A percentile compares a stretch with the other conserved stretches of the same genome.
Conservation (phyloP, 129 eudicot species). For the Kitagawia praeruptora region DNA sequence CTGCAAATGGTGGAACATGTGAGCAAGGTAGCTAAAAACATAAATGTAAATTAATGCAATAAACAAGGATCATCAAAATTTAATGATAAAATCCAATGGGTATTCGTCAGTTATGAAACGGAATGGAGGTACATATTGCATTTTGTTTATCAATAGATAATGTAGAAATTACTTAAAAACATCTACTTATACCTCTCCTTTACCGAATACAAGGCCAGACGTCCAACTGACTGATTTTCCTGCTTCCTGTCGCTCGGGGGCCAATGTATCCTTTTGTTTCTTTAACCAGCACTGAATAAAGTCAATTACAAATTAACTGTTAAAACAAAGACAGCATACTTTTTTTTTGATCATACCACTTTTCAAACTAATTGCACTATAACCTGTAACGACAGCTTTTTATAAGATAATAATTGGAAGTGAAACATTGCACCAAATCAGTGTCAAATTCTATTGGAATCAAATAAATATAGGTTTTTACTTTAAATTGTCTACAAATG, state of each 20-base stretch:
- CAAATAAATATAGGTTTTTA: neutral
- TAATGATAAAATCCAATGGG: neutral
- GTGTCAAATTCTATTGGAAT: neutral
- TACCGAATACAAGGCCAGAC: constrained; percentile 71
- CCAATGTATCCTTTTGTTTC: constrained; percentile 79
- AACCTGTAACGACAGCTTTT: neutral
- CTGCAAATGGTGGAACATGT: neutral
- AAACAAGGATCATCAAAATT: neutral
- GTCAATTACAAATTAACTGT: neutral
- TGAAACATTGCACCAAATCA: neutral
- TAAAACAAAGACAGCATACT: neutral
- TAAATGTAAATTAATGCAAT: neutral
- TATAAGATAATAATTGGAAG: neutral
- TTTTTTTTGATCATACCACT: neutral
- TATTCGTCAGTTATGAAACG: neutral
- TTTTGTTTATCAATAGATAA: neutral
- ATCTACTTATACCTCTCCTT: constrained; percentile 56
- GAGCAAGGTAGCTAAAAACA: neutral
- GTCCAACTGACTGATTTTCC: constrained; percentile 69
- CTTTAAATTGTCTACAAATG: neutral
- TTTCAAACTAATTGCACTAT: neutral
- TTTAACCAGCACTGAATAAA: constrained; percentile 75
- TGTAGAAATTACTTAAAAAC: neutral
- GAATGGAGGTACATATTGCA: neutral
- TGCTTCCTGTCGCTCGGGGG: constrained; percentile 55